Percentiles rank a stretch among this genome's conserved stretches.
phyloP scores from a whole-genome alignment of 1,284 basidiomycete species.

The Austropuccinia psidii region DNA sequence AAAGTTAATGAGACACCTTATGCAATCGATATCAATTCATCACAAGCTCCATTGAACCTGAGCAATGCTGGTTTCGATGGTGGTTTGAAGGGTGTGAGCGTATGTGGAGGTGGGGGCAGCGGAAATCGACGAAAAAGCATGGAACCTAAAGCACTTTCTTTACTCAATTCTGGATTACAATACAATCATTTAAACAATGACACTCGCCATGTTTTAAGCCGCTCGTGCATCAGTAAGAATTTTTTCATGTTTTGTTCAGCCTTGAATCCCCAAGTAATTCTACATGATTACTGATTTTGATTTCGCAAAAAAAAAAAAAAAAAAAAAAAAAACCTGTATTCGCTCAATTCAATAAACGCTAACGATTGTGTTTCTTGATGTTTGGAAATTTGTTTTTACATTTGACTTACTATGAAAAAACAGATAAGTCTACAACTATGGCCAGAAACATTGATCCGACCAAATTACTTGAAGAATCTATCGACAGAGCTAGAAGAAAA shows the following conservation, averaged over 20 bases:
- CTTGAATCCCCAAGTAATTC: background rate
- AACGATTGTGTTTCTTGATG: background rate
- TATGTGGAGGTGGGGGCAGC: background rate
- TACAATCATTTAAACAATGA: background rate
- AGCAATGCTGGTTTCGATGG: background rate
- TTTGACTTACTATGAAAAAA: background rate
- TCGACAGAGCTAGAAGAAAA: conserved; percentile 26
- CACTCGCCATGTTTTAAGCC: background rate
- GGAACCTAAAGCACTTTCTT: conserved; percentile 30
- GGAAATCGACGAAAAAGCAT: conserved; percentile 32
- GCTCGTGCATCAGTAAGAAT: background rate
- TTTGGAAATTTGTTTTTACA: background rate
- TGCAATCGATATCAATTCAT: background rate
- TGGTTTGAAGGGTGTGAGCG: background rate
- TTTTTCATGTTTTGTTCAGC: background rate
- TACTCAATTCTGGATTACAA: conserved; percentile 12
- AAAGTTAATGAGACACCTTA: conserved; percentile 6
- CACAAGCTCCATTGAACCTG: background rate
- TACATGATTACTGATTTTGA: background rate
- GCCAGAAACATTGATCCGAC: background rate
- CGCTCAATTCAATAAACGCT: too few relatives aligned
- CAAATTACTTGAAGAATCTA: background rate
- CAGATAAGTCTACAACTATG: background rate
- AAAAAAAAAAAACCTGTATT: background rate
- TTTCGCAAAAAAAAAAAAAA: background rate